Evolutionary conservation across 805 yeast species (phyloP).

Genomic region (Vanderwaltozyma verrucispora): DNA sequence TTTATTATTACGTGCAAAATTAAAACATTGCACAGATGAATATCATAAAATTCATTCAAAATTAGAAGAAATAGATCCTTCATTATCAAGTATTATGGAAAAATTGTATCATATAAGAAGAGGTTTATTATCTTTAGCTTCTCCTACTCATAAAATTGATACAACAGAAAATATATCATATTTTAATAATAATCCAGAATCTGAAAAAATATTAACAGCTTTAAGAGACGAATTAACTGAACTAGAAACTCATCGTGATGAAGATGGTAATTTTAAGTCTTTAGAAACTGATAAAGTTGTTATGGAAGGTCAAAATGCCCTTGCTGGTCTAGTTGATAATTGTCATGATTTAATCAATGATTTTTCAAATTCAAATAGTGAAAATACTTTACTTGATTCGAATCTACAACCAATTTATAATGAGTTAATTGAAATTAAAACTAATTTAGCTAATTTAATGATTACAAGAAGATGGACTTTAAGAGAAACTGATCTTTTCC

Average conservation of each 20-base stretch:
- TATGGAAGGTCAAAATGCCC: constrained; percentile 36
- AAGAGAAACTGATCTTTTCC: constrained; percentile 88
- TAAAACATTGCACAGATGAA: constrained; percentile 49
- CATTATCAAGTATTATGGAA: constrained; percentile 42
- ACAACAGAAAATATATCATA: constrained; percentile 4
- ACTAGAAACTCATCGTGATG: constrained; percentile 42
- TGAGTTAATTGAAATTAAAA: constrained; percentile 53
- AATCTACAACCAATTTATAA: constrained; percentile 51
- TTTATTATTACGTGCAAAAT: constrained; percentile 52
- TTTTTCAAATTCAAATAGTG: constrained; percentile 34
- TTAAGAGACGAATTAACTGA: constrained; percentile 32
- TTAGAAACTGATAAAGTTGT: constrained; percentile 27
- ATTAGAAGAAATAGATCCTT: constrained; percentile 43
- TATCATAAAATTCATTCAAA: constrained; percentile 47
- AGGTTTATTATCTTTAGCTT: constrained; percentile 43
- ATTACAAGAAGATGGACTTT: constrained; percentile 96
- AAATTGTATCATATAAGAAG: constrained; percentile 55
- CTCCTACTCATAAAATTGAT: constrained; percentile 25
- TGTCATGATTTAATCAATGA: constrained; percentile 69
- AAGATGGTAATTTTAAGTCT: constrained; percentile 43
- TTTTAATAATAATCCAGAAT: constrained; percentile 4
- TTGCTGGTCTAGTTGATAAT: constrained; percentile 73
- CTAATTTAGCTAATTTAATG: constrained; percentile 68
- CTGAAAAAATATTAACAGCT: constrained; percentile 21
- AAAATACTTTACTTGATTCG: constrained; percentile 34